phyloP scores from a whole-genome alignment of 2,329 filamentous ascomycete species.

The Massarina eburnea region DNA sequence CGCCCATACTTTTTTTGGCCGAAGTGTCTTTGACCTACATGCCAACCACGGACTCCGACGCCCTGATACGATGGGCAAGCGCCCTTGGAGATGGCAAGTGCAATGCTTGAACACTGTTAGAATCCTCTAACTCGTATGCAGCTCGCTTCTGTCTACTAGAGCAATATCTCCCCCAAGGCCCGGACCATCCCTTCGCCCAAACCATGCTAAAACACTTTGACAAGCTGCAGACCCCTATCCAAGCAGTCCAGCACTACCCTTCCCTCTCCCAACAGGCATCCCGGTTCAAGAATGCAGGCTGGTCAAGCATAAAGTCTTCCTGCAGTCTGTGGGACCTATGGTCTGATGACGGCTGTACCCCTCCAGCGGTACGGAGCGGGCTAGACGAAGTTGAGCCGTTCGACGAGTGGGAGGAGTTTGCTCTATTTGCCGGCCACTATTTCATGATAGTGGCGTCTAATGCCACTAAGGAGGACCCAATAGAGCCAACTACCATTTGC shows the following conservation, averaged over 20 bases:
- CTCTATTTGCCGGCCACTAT: slow-evolving; percentile 82
- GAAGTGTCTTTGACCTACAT: slow-evolving; percentile 94
- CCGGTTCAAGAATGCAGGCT: slow-evolving; percentile 72
- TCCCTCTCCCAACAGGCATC: slow-evolving; percentile 64
- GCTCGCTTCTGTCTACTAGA: slow-evolving; percentile 85
- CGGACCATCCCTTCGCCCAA: slow-evolving; percentile 77
- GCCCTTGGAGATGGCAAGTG: slow-evolving; percentile 65
- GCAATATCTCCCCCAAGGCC: slow-evolving; percentile 78
- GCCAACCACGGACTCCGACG: slow-evolving; percentile 71
- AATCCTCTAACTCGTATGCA: slow-evolving; percentile 31
- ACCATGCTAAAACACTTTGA: slow-evolving; percentile 85
- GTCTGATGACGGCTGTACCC: slow-evolving; percentile 69
- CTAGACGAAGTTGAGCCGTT: slow-evolving; percentile 79
- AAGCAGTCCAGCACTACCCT: slow-evolving; percentile 71
- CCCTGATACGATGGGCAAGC: slow-evolving; percentile 76
- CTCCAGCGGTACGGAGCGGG: slow-evolving; percentile 57
- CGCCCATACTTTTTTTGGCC: slow-evolving; percentile 75
- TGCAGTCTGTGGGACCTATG: slow-evolving; percentile 82
- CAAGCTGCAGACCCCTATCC: slow-evolving; percentile 77
- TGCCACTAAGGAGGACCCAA: slow-evolving; percentile 15
- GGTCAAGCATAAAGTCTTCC: slow-evolving; percentile 59
- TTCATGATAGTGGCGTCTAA: slow-evolving; percentile 70
- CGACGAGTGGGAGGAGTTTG: slow-evolving; percentile 96
- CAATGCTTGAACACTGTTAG: slow-evolving; percentile 1
- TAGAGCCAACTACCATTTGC: slow-evolving; percentile 9